phyloP scores from a whole-genome alignment of 75 land plant genomes.

The Azolla pinnata region DNA sequence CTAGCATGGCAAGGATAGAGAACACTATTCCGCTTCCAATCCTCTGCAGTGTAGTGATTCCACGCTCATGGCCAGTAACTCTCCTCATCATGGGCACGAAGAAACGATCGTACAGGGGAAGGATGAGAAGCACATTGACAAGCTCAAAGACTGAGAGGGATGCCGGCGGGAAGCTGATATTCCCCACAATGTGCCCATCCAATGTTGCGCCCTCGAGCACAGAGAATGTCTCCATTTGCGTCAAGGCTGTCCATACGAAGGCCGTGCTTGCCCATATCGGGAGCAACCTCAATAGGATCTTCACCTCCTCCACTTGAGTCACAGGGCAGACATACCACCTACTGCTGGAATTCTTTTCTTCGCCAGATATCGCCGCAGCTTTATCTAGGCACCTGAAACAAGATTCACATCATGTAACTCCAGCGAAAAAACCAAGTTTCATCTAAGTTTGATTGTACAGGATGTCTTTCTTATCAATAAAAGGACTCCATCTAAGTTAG shows the following conservation, averaged over 20 bases:
- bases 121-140: conserved; percentile 51
- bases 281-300: conserved; percentile 52
- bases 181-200: conserved; percentile 46
- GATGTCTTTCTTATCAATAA: too few relatives aligned
- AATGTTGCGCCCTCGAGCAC: conserved; percentile 72
- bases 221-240: conserved; percentile 91
- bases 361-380: conserved; percentile 44
- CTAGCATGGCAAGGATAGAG: conserved; percentile 60
- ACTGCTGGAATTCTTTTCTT: conserved; percentile 9
- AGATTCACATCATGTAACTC: too few relatives aligned
- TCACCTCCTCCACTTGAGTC: conserved; percentile 85
- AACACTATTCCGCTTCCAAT: conserved; percentile 57
- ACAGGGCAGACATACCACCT: conserved; percentile 62
- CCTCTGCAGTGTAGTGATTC: conserved; percentile 58
- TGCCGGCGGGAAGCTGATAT: conserved; percentile 64
- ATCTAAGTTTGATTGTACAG: too few relatives aligned
- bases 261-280: conserved; percentile 86
- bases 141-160: conserved; percentile 74
- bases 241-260: conserved; percentile 76
- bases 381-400: conserved; percentile 61
- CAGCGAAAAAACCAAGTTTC: too few relatives aligned
- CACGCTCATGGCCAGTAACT: conserved; percentile 46
- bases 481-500: too few relatives aligned
- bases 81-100: conserved; percentile 37
- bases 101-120: conserved; percentile 56